Percentiles rank a stretch among this genome's conserved stretches.
These are phyloP conservation scores for Ascobolus immersus DNA, from an alignment of 495 filamentous ascomycete species.

Conservation along the genomic window DNA sequence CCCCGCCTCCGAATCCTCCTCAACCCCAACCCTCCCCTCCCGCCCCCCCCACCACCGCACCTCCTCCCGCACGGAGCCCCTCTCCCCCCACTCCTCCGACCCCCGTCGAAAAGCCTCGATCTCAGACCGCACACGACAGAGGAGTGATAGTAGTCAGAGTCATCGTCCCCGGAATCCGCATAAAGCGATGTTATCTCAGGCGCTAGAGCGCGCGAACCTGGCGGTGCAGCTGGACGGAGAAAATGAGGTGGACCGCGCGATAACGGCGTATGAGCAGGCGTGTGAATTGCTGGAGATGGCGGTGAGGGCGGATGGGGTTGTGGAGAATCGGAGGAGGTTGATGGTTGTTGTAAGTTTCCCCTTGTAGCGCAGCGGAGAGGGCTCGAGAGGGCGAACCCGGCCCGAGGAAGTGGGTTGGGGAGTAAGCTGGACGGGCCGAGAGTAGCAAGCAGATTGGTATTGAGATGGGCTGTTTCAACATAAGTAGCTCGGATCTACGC, in stretches of 20 bases:
- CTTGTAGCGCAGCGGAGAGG: not conserved
- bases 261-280: constrained; percentile 75
- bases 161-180: too few relatives aligned
- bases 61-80: too few relatives aligned
- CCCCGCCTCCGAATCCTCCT: too few relatives aligned
- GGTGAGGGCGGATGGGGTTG: constrained; percentile 53
- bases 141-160: too few relatives aligned
- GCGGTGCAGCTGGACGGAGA: constrained; percentile 87
- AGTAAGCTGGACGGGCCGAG: too few relatives aligned
- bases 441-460: not conserved
- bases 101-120: too few relatives aligned
- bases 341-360: constrained; percentile 51
- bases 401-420: too few relatives aligned
- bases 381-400: not conserved
- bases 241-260: constrained; percentile 76
- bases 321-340: constrained; percentile 65
- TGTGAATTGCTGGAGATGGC: constrained; percentile 64
- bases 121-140: too few relatives aligned
- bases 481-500: too few relatives aligned
- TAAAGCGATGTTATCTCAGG: constrained; percentile 79
- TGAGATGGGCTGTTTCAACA: not conserved
- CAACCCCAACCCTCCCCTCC: constrained; percentile 5
- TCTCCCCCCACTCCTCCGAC: too few relatives aligned
- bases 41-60: constrained; percentile 4
- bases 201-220: constrained; percentile 80